Conservation (phyloP, 441 rosid species). For the Populus hybrid region DNA sequence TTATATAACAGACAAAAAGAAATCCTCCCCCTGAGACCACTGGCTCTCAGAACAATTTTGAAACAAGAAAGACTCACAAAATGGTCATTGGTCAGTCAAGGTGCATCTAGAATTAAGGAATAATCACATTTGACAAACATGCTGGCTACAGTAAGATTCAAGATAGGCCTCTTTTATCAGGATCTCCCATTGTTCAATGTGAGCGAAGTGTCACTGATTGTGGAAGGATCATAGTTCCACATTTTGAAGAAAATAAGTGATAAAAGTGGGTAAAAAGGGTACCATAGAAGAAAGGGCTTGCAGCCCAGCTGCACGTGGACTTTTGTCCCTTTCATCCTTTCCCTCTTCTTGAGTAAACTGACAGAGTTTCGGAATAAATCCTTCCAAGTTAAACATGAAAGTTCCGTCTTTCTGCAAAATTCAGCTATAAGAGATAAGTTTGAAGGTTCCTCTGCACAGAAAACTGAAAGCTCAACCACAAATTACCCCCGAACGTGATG, state of each 20-base stretch:
- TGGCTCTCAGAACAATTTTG: neutral
- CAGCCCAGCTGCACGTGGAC: slow-evolving; percentile 55
- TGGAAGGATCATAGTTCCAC: neutral
- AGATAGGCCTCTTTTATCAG: slow-evolving; percentile 2
- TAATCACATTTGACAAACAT: neutral
- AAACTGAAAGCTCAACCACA: slow-evolving; percentile 10
- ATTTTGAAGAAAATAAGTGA: slow-evolving; percentile 7
- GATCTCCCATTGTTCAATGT: neutral
- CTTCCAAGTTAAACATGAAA: slow-evolving; percentile 80
- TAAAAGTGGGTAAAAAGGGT: slow-evolving; percentile 14
- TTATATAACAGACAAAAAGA: neutral
- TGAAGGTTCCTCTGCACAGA: slow-evolving; percentile 4
- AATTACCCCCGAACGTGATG: slow-evolving; percentile 27
- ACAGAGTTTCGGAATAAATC: slow-evolving; percentile 74
- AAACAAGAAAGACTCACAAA: neutral
- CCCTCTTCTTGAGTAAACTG: slow-evolving; percentile 75
- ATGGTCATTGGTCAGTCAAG: neutral
- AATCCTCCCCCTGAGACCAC: neutral
- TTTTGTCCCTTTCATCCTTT: slow-evolving; percentile 54
- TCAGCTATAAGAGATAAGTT: slow-evolving; percentile 19
- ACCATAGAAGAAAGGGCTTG: slow-evolving; percentile 80
- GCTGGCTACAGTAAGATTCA: neutral
- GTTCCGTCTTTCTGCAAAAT: slow-evolving; percentile 73
- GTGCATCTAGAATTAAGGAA: neutral
- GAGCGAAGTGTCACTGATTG: neutral